Conservation (phyloP, 441 rosid genomes). For the Pelargonium hybrid region DNA sequence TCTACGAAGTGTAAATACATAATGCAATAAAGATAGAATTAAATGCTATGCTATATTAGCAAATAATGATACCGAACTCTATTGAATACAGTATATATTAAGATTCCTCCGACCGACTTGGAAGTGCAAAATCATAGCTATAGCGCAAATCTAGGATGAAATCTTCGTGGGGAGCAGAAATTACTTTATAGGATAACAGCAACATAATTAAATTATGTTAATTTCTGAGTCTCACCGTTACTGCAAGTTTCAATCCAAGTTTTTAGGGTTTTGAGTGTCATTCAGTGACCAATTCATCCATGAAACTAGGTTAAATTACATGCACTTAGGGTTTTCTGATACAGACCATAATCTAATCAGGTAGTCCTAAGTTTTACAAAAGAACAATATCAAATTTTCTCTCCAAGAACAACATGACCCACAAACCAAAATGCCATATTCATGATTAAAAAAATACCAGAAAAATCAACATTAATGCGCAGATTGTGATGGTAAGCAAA, state of each 20-base stretch:
- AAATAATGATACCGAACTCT: neutral
- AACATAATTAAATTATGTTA: neutral
- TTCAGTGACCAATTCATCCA: neutral
- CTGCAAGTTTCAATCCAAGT: neutral
- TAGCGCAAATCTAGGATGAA: neutral
- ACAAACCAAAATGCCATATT: neutral
- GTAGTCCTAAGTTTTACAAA: neutral
- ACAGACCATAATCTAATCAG: neutral
- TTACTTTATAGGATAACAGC: neutral
- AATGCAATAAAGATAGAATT: neutral
- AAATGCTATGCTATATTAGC: neutral
- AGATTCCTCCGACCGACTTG: neutral
- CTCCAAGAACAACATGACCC: neutral
- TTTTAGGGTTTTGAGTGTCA: conserved; percentile 5
- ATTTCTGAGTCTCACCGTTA: neutral
- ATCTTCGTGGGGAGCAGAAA: neutral
- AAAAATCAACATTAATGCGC: neutral
- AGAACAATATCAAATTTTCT: neutral
- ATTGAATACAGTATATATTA: neutral
- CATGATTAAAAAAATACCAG: neutral
- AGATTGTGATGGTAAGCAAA: neutral
- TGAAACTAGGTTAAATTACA: neutral
- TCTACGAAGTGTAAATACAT: neutral
- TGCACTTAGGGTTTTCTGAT: conserved; percentile 5
- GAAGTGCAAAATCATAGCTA: neutral